Conservation (phyloP, 2,329 filamentous ascomycete species). For the Aspergillus unguis region DNA sequence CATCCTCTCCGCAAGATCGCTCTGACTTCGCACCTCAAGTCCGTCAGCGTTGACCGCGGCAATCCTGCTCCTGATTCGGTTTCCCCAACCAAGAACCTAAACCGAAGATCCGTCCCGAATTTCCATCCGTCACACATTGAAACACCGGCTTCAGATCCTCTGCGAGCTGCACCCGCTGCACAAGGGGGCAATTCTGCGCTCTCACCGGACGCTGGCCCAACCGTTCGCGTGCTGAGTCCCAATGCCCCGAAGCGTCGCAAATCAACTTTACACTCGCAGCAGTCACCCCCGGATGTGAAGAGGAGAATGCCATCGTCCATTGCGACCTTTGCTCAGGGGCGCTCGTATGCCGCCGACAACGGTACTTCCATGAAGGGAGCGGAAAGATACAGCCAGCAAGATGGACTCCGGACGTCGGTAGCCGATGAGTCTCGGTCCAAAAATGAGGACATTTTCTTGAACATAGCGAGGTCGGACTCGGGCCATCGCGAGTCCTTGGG, state of each 20-base stretch:
- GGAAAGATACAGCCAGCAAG: conserved; percentile 27
- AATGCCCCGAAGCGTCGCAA: conserved; percentile 31
- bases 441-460: conserved; percentile 47
- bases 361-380: conserved; percentile 24
- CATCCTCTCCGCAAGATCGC: conserved; percentile 21
- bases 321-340: conserved; percentile 28
- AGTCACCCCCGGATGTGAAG: conserved; percentile 29
- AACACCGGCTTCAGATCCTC: conserved; percentile 16
- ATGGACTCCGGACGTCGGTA: conserved; percentile 31
- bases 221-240: conserved; percentile 22
- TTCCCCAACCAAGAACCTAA: conserved; percentile 46
- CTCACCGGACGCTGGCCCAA: conserved; percentile 26
- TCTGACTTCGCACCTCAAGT: conserved; percentile 22
- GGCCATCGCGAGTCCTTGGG: conserved; percentile 36
- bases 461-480: conserved; percentile 44
- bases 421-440: conserved; percentile 38
- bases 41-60: conserved; percentile 43
- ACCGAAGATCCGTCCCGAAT: conserved; percentile 29
- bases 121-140: conserved; percentile 20
- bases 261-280: conserved; percentile 22
- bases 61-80: conserved; percentile 50
- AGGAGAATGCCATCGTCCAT: conserved; percentile 33
- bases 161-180: conserved; percentile 15
- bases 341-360: conserved; percentile 26
- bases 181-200: conserved; percentile 18